Percentiles rank a stretch among this genome's conserved stretches.
phyloP scores from a whole-genome alignment of 371 early-diverging fungal species.

The Funneliformis caledonium region DNA sequence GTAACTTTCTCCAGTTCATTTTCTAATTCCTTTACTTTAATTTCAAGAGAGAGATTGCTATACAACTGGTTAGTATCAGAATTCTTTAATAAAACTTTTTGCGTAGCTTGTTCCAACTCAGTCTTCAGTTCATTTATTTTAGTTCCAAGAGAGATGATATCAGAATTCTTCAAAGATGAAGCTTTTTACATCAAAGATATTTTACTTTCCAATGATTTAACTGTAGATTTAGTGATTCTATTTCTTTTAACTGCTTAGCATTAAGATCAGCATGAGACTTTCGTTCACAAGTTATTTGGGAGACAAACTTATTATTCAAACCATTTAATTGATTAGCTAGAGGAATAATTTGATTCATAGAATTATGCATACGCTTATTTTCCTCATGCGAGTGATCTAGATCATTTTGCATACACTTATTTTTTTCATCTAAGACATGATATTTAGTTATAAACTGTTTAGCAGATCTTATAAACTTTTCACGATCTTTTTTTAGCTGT shows the following conservation, averaged over 20 bases:
- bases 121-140: slow-evolving; percentile 26
- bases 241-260: slow-evolving; percentile 25
- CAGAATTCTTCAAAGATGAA: neutral
- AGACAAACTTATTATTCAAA: neutral
- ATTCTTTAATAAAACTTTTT: slow-evolving; percentile 20
- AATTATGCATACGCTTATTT: neutral
- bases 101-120: neutral
- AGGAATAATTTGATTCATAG: neutral
- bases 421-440: neutral
- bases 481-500: slow-evolving; percentile 14
- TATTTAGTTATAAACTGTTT: slow-evolving; percentile 7
- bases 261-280: slow-evolving; percentile 25
- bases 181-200: too few relatives aligned
- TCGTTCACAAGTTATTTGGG: slow-evolving; percentile 6
- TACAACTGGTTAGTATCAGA: neutral
- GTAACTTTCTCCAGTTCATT: slow-evolving; percentile 16
- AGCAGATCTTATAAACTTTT: slow-evolving; percentile 9
- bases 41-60: neutral
- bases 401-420: neutral
- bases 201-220: neutral
- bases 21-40: slow-evolving; percentile 12
- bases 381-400: neutral
- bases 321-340: neutral
- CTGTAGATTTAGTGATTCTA: slow-evolving; percentile 13
- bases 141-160: neutral